Conservation (phyloP, 306 rosid species). For the Dalbergia cultrata region DNA sequence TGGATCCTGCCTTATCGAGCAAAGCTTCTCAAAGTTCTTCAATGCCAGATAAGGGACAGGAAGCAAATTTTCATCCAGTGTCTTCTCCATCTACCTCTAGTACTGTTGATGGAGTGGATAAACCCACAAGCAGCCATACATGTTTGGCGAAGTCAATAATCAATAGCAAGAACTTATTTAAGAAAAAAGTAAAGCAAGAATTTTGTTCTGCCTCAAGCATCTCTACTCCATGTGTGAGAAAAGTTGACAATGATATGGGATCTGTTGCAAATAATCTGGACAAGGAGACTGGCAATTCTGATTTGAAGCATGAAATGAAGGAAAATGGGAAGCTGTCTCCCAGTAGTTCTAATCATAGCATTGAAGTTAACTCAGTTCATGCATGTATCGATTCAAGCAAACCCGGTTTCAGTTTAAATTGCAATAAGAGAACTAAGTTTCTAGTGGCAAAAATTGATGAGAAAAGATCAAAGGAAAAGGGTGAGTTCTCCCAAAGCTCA, state of each 20-base stretch:
- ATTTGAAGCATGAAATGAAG: slow-evolving; percentile 57
- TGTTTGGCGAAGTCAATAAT: slow-evolving; percentile 68
- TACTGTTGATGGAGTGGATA: slow-evolving; percentile 59
- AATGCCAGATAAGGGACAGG: slow-evolving; percentile 53
- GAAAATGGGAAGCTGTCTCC: slow-evolving; percentile 64
- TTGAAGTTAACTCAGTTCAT: slow-evolving; percentile 62
- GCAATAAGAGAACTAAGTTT: slow-evolving; percentile 65
- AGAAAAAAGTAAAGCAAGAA: slow-evolving; percentile 75
- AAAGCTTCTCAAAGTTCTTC: slow-evolving; percentile 54
- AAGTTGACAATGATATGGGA: slow-evolving; percentile 53
- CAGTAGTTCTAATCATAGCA: slow-evolving; percentile 59
- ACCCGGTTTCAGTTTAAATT: slow-evolving; percentile 57
- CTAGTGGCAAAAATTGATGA: slow-evolving; percentile 65
- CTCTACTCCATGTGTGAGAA: slow-evolving; percentile 47
- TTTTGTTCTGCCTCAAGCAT: slow-evolving; percentile 57
- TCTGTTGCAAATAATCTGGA: slow-evolving; percentile 56
- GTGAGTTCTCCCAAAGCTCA: slow-evolving; percentile 93
- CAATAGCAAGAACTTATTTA: slow-evolving; percentile 68
- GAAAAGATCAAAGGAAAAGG: slow-evolving; percentile 83
- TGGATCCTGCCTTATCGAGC: slow-evolving; percentile 50
- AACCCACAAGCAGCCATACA: slow-evolving; percentile 62
- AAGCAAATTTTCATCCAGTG: slow-evolving; percentile 48
- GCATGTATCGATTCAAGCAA: slow-evolving; percentile 59
- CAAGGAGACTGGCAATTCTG: slow-evolving; percentile 52
- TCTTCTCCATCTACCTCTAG: slow-evolving; percentile 64